phyloP scores from a whole-genome alignment of 2,329 filamentous ascomycete genomes.

The Epicoccum nigrum region DNA sequence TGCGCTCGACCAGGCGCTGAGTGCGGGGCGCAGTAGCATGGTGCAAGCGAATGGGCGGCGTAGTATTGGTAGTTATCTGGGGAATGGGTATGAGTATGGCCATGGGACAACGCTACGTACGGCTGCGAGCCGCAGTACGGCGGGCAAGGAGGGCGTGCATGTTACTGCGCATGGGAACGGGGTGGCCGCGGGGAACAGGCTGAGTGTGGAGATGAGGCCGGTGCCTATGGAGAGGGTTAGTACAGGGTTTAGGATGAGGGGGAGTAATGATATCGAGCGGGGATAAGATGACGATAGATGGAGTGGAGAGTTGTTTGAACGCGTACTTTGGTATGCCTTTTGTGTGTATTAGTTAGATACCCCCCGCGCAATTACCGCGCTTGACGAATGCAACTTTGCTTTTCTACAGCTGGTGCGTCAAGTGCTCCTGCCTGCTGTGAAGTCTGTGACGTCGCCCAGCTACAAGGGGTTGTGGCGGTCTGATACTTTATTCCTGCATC shows the following conservation, averaged over 20 bases:
- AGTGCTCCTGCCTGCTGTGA: no score
- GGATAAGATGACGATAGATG: not conserved
- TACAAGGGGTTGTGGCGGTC: no score
- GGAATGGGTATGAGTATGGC: conserved; percentile 21
- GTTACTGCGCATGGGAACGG: conserved; percentile 9
- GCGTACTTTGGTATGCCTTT: no score
- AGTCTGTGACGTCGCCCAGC: no score
- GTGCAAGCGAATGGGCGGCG: conserved; percentile 26
- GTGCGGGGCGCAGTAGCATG: conserved; percentile 32
- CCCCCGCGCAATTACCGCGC: no score
- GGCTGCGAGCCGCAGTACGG: conserved; percentile 43
- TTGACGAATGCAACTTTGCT: no score
- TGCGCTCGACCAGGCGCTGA: conserved; percentile 36
- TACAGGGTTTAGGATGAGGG: conserved; percentile 44
- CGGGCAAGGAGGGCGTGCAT: conserved; percentile 20
- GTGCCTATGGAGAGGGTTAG: conserved; percentile 34
- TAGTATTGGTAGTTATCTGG: conserved; percentile 40
- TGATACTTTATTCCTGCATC: no score
- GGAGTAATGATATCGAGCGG: conserved; percentile 38
- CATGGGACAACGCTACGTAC: conserved; percentile 29
- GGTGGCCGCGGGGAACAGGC: conserved; percentile 16
- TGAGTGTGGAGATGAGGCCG: conserved; percentile 28
- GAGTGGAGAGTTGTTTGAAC: no score
- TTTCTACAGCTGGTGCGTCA: no score
- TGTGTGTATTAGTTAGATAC: no score